phyloP scores from a whole-genome alignment of 257 asterid genomes.

The Forsythia viridissima region DNA sequence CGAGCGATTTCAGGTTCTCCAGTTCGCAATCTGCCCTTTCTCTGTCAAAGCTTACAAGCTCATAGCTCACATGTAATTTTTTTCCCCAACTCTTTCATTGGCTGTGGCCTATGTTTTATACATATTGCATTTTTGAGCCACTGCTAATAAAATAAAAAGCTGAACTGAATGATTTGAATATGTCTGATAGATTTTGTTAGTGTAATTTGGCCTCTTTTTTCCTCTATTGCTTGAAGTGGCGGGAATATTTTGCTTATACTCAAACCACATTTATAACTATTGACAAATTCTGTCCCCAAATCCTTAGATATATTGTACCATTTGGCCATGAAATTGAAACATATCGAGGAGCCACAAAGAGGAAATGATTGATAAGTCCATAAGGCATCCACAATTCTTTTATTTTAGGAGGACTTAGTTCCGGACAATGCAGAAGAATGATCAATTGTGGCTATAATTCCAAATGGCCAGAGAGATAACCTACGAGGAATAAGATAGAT shows the following conservation, averaged over 20 bases:
- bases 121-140: background rate
- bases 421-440: background rate
- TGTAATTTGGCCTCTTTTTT: background rate
- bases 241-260: background rate
- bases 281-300: background rate
- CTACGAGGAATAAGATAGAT: background rate
- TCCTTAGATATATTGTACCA: background rate
- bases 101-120: background rate
- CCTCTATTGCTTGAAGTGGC: background rate
- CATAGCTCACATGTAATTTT: slow-evolving; percentile 66
- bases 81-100: background rate
- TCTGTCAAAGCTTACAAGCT: slow-evolving; percentile 62
- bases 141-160: background rate
- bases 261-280: background rate
- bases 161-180: background rate
- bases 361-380: background rate
- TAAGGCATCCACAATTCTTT: background rate
- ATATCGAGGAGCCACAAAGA: background rate
- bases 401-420: background rate
- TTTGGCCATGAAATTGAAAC: background rate
- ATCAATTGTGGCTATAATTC: background rate
- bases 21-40: slow-evolving; percentile 90
- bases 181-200: slow-evolving; percentile 10
- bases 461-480: background rate
- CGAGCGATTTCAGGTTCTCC: slow-evolving; percentile 75